Base-by-base conservation (phyloP, 164 flowering plant genomes). In the Aristolochia contorta region DNA sequence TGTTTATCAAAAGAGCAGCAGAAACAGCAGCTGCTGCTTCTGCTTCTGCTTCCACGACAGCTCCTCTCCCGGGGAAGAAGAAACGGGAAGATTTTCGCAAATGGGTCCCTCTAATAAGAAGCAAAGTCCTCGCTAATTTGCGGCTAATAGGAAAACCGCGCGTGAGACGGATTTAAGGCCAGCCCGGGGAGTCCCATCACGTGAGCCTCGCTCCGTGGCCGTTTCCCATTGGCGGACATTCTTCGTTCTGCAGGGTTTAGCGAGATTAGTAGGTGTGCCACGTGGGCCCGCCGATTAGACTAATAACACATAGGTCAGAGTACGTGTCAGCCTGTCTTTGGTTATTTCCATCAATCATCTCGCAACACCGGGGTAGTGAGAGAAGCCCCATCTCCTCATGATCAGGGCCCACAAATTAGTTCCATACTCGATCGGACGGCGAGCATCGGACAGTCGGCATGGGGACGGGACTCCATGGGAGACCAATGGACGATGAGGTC, bases 101-200 rank as follows among this genome's bases (percentile, higher is more conserved):
- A 46, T 33, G 60, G 27, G 22, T 1, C 25, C 23, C 19, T 13
- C 21, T 14, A 9, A 21, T 58, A 20, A 23, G 49, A 20, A 22
- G 49, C 30, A 23, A 37, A 37, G 43, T 37, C 48, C n/a, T 47
- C 23, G 53, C 41, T 59, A 24, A 47, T 46, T 59, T 18, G 50
- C 23, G 56, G 27, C 21, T 23, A 19, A 15, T 23, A 21, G 56
- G 56, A 10, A 48, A 41, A 32, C 57, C n/a, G 46, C 27, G 61
- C 61, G 61, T 58, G 61, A 58, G 21, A n/a, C 27, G 50, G 61
- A 41, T 43, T 43, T 58, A 58, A 58, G 24, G 61, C 61, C 23
- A 24, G 45, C 43, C 24, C 10, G 1, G 15, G 55, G 20, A 22
- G 21, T 14, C 30, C 54, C 24, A 50, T 48, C 33, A 24, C 45